phyloP scores from a whole-genome alignment of 2,329 filamentous ascomycete species.

The Colletotrichum somersetense region DNA sequence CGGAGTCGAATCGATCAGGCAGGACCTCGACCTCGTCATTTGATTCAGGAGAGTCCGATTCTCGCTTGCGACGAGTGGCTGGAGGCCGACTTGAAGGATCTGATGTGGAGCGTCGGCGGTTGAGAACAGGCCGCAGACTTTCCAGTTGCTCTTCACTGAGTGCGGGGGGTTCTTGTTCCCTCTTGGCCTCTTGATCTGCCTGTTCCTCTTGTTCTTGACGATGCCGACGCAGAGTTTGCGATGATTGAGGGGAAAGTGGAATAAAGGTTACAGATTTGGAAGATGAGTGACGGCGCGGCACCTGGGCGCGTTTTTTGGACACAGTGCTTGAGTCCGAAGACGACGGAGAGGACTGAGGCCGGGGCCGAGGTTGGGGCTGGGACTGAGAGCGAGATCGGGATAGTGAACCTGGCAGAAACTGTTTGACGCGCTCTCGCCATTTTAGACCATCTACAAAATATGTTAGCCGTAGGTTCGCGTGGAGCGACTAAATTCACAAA shows the following conservation, averaged over 20 bases:
- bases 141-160: constrained; percentile 41
- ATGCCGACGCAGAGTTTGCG: constrained; percentile 59
- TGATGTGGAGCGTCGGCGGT: constrained; percentile 48
- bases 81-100: constrained; percentile 52
- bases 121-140: constrained; percentile 37
- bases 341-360: constrained; percentile 33
- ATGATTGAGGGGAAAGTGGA: constrained; percentile 64
- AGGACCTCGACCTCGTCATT: constrained; percentile 58
- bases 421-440: constrained; percentile 32
- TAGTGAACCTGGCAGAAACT: constrained; percentile 25
- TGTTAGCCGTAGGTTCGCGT: constrained; percentile 12
- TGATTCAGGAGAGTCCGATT: constrained; percentile 44
- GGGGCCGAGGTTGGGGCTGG: constrained; percentile 28
- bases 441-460: constrained; percentile 49
- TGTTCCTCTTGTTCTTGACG: constrained; percentile 51
- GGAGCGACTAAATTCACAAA: constrained; percentile 13
- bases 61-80: constrained; percentile 44
- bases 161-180: constrained; percentile 32
- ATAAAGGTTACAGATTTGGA: constrained; percentile 61
- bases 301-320: constrained; percentile 15
- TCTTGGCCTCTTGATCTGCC: constrained; percentile 40
- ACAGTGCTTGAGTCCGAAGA: constrained; percentile 34
- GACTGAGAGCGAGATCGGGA: constrained; percentile 23
- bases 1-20: constrained; percentile 61
- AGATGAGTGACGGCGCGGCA: constrained; percentile 42